These are phyloP conservation scores for Neofusicoccum cordaticola DNA, from an alignment of 2,329 filamentous ascomycete genomes.

Conservation along the genomic window DNA sequence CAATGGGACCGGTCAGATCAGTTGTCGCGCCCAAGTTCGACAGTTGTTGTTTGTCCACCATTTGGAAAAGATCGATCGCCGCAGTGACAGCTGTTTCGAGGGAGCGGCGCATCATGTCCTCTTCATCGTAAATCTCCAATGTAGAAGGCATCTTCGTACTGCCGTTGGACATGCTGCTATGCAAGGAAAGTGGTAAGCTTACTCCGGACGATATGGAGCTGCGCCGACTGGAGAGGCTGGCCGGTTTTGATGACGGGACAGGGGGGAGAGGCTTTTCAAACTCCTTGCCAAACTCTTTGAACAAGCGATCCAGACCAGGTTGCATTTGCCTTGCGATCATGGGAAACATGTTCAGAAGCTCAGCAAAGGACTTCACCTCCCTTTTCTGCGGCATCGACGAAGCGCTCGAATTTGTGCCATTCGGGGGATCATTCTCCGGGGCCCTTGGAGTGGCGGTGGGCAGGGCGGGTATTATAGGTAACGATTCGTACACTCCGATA, in stretches of 20 bases:
- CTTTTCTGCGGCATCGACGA: conserved; percentile 68
- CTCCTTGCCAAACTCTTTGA: conserved; percentile 82
- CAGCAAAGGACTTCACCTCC: conserved; percentile 85
- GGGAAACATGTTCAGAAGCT: conserved; percentile 86
- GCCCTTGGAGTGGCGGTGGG: conserved; percentile 41
- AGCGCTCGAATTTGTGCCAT: conserved; percentile 24
- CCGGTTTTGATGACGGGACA: conserved; percentile 50
- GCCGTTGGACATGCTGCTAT: conserved; percentile 36
- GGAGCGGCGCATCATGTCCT: conserved; percentile 83
- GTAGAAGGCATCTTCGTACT: conserved; percentile 32
- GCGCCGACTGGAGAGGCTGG: conserved; percentile 33
- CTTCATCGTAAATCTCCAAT: conserved; percentile 78
- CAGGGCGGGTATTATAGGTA: conserved; percentile 66
- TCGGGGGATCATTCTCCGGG: conserved; percentile 25
- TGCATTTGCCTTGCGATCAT: conserved; percentile 98
- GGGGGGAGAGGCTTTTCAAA: conserved; percentile 82
- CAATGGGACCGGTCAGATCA: conserved; percentile 84
- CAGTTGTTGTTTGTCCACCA: conserved; percentile 91
- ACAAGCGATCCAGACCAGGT: conserved; percentile 80
- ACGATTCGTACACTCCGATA: conserved; percentile 76
- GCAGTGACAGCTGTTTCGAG: conserved; percentile 89
- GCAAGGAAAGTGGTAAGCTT: conserved; percentile 35
- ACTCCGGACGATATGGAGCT: conserved; percentile 36
- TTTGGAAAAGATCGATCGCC: conserved; percentile 93
- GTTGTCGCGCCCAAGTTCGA: conserved; percentile 90